Evolutionary conservation across 108 stramenopile genomes (phyloP).

Genomic region (Pseudonitzschia pungens): DNA sequence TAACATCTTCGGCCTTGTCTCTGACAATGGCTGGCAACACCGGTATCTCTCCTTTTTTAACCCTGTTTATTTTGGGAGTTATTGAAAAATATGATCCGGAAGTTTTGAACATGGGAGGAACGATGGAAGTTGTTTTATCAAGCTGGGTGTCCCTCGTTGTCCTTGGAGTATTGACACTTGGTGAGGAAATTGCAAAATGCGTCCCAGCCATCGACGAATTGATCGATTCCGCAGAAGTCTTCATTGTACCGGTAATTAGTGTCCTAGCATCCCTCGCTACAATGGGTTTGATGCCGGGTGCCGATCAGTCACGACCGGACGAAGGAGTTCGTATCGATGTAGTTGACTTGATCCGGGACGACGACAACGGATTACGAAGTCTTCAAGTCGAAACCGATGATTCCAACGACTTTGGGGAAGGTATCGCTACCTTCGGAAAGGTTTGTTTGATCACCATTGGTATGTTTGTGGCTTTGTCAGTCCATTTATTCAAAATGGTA

Average conservation of each 20-base stretch:
- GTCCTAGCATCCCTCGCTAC: slow-evolving; percentile 37
- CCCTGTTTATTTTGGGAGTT: slow-evolving; percentile 44
- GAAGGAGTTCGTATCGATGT: slow-evolving; percentile 3
- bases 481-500: slow-evolving; percentile 57
- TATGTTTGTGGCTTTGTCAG: slow-evolving; percentile 37
- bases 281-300: slow-evolving; percentile 34
- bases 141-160: slow-evolving; percentile 37
- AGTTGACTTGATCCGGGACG: background rate
- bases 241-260: slow-evolving; percentile 44
- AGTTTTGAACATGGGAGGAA: slow-evolving; percentile 39
- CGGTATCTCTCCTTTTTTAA: slow-evolving; percentile 53
- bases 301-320: background rate
- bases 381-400: slow-evolving; percentile 10
- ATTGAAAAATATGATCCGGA: slow-evolving; percentile 26
- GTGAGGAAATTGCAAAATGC: slow-evolving; percentile 48
- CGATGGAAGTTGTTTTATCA: slow-evolving; percentile 37
- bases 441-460: slow-evolving; percentile 35
- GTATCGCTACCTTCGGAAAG: slow-evolving; percentile 29
- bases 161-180: slow-evolving; percentile 30
- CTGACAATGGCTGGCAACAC: slow-evolving; percentile 52
- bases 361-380: background rate
- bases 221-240: slow-evolving; percentile 40
- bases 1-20: slow-evolving; percentile 40
- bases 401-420: slow-evolving; percentile 23
- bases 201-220: slow-evolving; percentile 50